Evolutionary conservation across 768 basidiomycete genomes (phyloP).

Genomic region (Terana coerulea): DNA sequence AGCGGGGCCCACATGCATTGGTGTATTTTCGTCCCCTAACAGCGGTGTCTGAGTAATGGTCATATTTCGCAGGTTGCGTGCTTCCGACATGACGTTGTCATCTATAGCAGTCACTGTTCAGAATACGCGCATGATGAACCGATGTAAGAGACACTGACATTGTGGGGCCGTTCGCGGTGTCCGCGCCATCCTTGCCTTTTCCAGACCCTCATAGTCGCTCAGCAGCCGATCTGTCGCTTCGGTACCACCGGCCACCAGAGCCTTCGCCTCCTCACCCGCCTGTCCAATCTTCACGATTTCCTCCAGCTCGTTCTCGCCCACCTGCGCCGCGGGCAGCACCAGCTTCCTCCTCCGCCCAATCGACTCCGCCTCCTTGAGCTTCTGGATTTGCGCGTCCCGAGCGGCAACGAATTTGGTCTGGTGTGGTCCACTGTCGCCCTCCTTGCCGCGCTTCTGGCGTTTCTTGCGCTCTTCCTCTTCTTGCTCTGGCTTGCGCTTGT

Average conservation of each 20-base stretch:
- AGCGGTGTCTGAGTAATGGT: slow-evolving; percentile 89
- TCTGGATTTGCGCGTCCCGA: slow-evolving; percentile 95
- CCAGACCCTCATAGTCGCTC: slow-evolving; percentile 90
- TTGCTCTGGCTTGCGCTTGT: slow-evolving; percentile 91
- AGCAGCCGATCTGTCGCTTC: slow-evolving; percentile 84
- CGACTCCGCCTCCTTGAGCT: slow-evolving; percentile 95
- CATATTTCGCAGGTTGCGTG: slow-evolving; percentile 94
- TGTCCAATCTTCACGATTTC: slow-evolving; percentile 98
- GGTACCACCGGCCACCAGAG: slow-evolving; percentile 75
- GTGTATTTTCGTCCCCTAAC: slow-evolving; percentile 96
- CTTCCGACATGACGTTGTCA: slow-evolving; percentile 93
- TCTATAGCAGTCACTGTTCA: slow-evolving; percentile 43
- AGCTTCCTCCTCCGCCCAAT: slow-evolving; percentile 86
- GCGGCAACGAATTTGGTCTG: slow-evolving; percentile 97
- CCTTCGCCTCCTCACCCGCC: slow-evolving; percentile 85
- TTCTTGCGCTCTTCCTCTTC: slow-evolving; percentile 94
- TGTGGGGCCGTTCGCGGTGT: slow-evolving; percentile 95
- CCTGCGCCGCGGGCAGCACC: slow-evolving; percentile 83
- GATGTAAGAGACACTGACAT: slow-evolving; percentile 48
- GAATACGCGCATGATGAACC: neutral
- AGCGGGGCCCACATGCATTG: slow-evolving; percentile 67
- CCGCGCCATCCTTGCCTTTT: slow-evolving; percentile 84
- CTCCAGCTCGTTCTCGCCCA: slow-evolving; percentile 91
- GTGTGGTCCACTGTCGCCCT: slow-evolving; percentile 53
- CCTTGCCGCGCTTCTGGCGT: slow-evolving; percentile 76